Conservation (phyloP, 805 yeast genomes). For the Vanderwaltozyma tropicalis region DNA sequence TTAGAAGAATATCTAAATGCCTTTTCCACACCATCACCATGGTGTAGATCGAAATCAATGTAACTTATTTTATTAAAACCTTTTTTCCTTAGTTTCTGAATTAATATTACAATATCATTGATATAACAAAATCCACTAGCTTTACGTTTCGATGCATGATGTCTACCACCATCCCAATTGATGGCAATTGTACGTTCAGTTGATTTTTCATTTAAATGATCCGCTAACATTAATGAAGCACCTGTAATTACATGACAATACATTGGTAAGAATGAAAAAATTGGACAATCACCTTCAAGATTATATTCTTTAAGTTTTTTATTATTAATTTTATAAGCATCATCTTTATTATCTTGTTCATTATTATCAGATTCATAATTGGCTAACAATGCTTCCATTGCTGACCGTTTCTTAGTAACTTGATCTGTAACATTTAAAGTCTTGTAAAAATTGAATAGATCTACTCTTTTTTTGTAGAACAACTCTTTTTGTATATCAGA, state of each 20-base stretch:
- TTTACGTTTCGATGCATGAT: slow-evolving; percentile 44
- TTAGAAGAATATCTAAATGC: slow-evolving; percentile 48
- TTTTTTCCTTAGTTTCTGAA: slow-evolving; percentile 38
- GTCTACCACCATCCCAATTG: slow-evolving; percentile 77
- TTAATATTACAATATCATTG: slow-evolving; percentile 55
- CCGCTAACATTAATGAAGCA: slow-evolving; percentile 44
- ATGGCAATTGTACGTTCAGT: slow-evolving; percentile 34
- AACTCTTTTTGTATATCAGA: too few species aligned
- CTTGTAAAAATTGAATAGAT: too few species aligned
- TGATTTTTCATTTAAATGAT: slow-evolving; percentile 20
- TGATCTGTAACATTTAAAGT: too few species aligned
- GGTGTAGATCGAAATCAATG: slow-evolving; percentile 66
- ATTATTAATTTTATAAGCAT: slow-evolving; percentile 4
- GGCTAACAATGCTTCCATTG: slow-evolving; percentile 1
- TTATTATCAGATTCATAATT: background rate
- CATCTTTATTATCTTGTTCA: slow-evolving; percentile 3
- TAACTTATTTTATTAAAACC: slow-evolving; percentile 42
- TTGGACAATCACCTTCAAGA: slow-evolving; percentile 51
- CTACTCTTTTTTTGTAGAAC: too few species aligned
- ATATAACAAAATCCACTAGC: slow-evolving; percentile 69
- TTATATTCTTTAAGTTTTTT: slow-evolving; percentile 32
- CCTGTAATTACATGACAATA: slow-evolving; percentile 46
- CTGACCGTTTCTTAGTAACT: slow-evolving; percentile 4
- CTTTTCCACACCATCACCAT: slow-evolving; percentile 69
- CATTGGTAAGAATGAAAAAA: slow-evolving; percentile 42